Base-by-base conservation (phyloP, 2,329 filamentous ascomycete species). In the Colletotrichum filicis region DNA sequence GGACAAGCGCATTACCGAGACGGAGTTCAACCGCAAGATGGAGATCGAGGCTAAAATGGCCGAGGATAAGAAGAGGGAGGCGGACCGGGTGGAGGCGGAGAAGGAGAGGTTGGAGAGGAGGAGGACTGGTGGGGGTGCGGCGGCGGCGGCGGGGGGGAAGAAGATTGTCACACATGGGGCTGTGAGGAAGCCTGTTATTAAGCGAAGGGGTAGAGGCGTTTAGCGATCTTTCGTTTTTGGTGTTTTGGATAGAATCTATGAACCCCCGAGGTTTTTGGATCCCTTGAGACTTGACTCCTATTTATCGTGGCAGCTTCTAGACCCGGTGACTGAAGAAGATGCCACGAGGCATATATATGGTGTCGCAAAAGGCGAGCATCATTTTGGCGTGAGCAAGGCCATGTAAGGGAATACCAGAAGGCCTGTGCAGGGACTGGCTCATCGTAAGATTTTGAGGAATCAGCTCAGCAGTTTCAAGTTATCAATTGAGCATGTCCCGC, bases 31-130 rank as follows among this genome's bases (percentile, higher is more conserved):
- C 80, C 88, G 91, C 64, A 95, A 94, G 82, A 95, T 97, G 89
- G 95, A 98, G 83, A 95, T 98, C 75, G 95, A 98, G 84, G 88
- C 93, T 3, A 91, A 97, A 83, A 98, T 98, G 93, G 95, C 93
- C 1, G 92, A 93, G 75, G 95, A 98, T 80, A 94, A 95, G 81
- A 89, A 90, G 70, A 85, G 87, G 24, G 91, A 93, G 74, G 89
- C 93, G 77, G 86, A 90, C 74, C 86, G 87, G 75, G 80, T 87
- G 72, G 83, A 82, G 71, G 85, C 83, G 14, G 89, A 91, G 75
- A 86, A 84, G 61, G 85, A 89, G 73, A 84, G 82, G 73, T 79
- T 79, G 22, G 76, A 79, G 59, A 87, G 86, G 79, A 87, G 86
- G 78, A 84, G 81, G 74, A 74, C 76, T 1, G 77, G 77, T 11